Evolutionary conservation across 2,329 filamentous ascomycete species (phyloP), one percentile per base, ranked within the genome.

Genomic region (Hymenotorrendiella dingleyae): DNA sequence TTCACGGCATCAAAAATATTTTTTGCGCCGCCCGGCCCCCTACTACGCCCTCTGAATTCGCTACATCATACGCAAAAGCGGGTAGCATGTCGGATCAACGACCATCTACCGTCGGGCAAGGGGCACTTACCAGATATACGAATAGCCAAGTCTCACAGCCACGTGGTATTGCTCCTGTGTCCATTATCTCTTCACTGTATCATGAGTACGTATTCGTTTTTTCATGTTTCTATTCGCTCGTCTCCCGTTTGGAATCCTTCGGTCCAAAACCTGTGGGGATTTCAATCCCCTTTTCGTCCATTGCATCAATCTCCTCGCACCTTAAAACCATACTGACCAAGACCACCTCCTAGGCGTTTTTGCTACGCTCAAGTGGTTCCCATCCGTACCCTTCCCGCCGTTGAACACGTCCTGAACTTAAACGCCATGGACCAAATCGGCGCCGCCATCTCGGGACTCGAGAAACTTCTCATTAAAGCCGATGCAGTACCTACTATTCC

Each of bases 1-100:
- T 52, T n/a, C 45, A 54, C 19, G 29, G 30, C 12, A 24, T 30
- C 9, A 27, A 44, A 14, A 26, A 26, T 10, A 40, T 52, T n/a
- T 45, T 45, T 30, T 36, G 36, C 26, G 19, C 22, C 4, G 43
- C 34, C 14, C 14, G 38, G n/a, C 29, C 46, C 4, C 43, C 39
- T 6, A 20, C 22, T 11, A 28, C 36, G 8, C 43, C 43, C 16
- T 33, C 30, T 2, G 30, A 19, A 10, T 33, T 33, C 16, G 17
- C 16, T 12, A 9, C 14, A 33, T 33, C 30, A 16, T 33, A 33
- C 16, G 30, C 19, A 11, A 33, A 33, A 33, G 30, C 30, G 12
- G 19, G 16, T 11, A 16, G 6, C n/a, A 16, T 20, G 16, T 20
- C 30, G 12, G 21, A 20, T n/a, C n/a, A 20, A 6, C 6, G 16